phyloP scores from a whole-genome alignment of 1,139 yeast species.

The Candida frijolesensis region DNA sequence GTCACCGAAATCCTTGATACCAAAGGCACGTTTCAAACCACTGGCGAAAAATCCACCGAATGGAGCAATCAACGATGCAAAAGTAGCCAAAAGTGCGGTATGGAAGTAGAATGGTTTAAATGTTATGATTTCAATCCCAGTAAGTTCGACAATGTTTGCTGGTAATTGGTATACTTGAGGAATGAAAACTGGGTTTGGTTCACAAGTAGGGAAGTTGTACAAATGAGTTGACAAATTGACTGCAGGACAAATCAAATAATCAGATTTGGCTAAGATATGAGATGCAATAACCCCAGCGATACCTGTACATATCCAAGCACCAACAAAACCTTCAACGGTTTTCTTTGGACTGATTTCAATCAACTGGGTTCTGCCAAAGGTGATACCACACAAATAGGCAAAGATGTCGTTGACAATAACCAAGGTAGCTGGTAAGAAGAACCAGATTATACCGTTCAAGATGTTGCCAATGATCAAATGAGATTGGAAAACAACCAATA shows the following conservation, averaged over 20 bases:
- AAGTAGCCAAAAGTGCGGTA: slow-evolving; percentile 81
- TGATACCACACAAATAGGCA: slow-evolving; percentile 96
- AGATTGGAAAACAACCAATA: slow-evolving; percentile 90
- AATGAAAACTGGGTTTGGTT: slow-evolving; percentile 82
- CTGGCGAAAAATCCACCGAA: slow-evolving; percentile 98
- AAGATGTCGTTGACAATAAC: slow-evolving; percentile 94
- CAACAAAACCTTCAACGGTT: slow-evolving; percentile 95
- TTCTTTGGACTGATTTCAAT: slow-evolving; percentile 95
- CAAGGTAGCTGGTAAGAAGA: slow-evolving; percentile 84
- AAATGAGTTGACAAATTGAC: slow-evolving; percentile 59
- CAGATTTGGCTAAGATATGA: slow-evolving; percentile 61
- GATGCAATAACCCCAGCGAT: slow-evolving; percentile 71
- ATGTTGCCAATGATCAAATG: slow-evolving; percentile 91
- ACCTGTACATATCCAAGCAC: slow-evolving; percentile 96
- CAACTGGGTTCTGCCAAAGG: slow-evolving; percentile 91
- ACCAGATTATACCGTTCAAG: slow-evolving; percentile 92
- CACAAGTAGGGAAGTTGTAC: slow-evolving; percentile 59
- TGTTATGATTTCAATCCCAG: slow-evolving; percentile 46
- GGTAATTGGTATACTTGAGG: slow-evolving; percentile 82
- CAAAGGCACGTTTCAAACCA: slow-evolving; percentile 95
- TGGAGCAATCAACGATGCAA: slow-evolving; percentile 97
- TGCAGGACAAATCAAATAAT: slow-evolving; percentile 89
- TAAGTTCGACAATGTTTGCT: slow-evolving; percentile 53
- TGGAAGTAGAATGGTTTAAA: slow-evolving; percentile 90
- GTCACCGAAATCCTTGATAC: slow-evolving; percentile 55